Evolutionary conservation across 108 stramenopile genomes (phyloP), one percentile per base, ranked within the genome.

Genomic region (Schizochytrium sp.): DNA sequence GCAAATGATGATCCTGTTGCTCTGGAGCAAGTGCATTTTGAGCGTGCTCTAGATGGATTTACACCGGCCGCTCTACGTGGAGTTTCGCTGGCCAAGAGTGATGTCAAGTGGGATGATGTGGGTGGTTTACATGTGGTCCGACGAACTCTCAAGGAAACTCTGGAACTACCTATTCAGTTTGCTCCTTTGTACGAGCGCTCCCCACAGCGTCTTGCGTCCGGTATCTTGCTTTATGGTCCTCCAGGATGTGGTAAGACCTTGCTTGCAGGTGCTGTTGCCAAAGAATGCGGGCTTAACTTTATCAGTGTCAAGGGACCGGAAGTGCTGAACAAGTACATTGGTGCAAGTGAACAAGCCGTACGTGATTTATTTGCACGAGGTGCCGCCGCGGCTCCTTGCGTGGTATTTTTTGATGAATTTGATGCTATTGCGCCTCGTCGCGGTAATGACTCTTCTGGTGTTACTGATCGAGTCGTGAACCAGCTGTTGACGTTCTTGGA

Each of bases 401-500:
- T 99, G 47, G 88, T 99, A 47, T 98, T 99, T 90, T 95, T 99
- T 49, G 98, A 99, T 72, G 98, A 99, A 88, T 94, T 99, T 88
- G 98, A 99, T 57, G 93, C 97, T 3, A 87, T 99, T 72, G 98
- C 97, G 38, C 97, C 98, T 42, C 94, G 95, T 45, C 94, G 98
- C 72, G 98, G 98, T 69, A 96, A 96, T 3, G 98, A 99, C 88
- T 93, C 96, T 69, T 98, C 97, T 45, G 98, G 98, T 46, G 96
- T 99, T n/a, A 98, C 98, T 3, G 98, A 99, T 90, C 92, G 98
- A 4, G 97, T 99, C 45, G 98, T 99, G 49, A 99, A 99, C 90
- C 98, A 99, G 91, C 94, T 99, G 15, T 94, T 99, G 1, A 99
- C 98, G 7, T 97, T 97, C 73, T 89, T 99, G 72, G 98, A 99